Percentiles rank a stretch among this genome's conserved stretches.
phyloP scores from a whole-genome alignment of 2,329 filamentous ascomycete species.

The Lachnellula suecica region DNA sequence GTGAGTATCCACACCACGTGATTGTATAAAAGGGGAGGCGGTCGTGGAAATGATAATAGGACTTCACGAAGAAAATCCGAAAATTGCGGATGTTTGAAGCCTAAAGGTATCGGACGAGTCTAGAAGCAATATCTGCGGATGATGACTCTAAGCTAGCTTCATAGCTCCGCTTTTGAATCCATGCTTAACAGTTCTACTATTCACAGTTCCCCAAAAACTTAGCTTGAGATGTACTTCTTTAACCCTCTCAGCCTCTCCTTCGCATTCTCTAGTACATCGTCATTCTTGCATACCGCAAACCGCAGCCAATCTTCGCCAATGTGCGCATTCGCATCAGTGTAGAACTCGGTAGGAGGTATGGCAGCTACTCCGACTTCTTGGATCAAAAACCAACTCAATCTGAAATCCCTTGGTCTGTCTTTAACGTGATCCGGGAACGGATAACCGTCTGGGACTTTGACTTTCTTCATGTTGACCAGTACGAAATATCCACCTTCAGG shows the following conservation, averaged over 20 bases:
- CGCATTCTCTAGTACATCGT: constrained; percentile 76
- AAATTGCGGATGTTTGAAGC: too few relatives aligned
- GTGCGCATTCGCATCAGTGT: constrained; percentile 78
- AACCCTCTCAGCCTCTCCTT: constrained; percentile 73
- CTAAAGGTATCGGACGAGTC: too few relatives aligned
- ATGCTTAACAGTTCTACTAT: not conserved
- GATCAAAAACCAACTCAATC: constrained; percentile 94
- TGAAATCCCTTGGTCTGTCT: constrained; percentile 84
- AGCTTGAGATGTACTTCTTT: constrained; percentile 39
- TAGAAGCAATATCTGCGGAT: too few relatives aligned
- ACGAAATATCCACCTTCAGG: constrained; percentile 98
- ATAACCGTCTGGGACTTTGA: constrained; percentile 80
- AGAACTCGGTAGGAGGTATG: constrained; percentile 96
- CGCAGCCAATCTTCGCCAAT: constrained; percentile 91
- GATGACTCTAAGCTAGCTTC: not conserved
- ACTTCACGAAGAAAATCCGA: too few relatives aligned
- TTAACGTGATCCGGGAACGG: constrained; percentile 88
- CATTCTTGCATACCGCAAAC: constrained; percentile 95
- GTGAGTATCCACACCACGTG: too few relatives aligned
- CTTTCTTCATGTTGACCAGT: constrained; percentile 87
- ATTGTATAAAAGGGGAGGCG: too few relatives aligned
- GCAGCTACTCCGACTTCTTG: constrained; percentile 94
- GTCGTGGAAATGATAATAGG: too few relatives aligned
- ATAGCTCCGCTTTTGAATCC: not conserved
- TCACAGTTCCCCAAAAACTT: not conserved